Evolutionary conservation across 2,329 filamentous ascomycete species (phyloP).

Genomic region (Ophiocordyceps robertsii): DNA sequence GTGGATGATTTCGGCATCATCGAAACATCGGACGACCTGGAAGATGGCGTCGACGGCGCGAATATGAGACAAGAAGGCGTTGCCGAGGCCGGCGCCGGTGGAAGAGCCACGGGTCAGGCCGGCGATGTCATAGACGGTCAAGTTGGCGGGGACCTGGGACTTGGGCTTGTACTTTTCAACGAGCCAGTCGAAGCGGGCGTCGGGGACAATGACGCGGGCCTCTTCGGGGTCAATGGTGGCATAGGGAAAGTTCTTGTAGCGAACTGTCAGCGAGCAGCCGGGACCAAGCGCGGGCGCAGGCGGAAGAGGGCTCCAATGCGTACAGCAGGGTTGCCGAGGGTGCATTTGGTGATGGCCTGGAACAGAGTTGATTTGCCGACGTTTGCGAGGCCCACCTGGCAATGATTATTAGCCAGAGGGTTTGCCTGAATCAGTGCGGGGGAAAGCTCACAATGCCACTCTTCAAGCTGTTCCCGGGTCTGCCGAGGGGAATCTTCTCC

Average conservation of each 20-base stretch:
- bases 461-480: slow-evolving; percentile 96
- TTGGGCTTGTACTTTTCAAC: slow-evolving; percentile 96
- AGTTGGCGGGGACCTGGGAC: slow-evolving; percentile 88
- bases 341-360: slow-evolving; percentile 97
- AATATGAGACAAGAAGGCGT: slow-evolving; percentile 96
- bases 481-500: slow-evolving; percentile 92
- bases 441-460: slow-evolving; percentile 76
- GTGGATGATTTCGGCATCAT: slow-evolving; percentile 98
- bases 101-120: slow-evolving; percentile 92
- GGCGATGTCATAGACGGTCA: slow-evolving; percentile 98
- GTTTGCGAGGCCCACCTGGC: slow-evolving; percentile 90
- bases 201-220: slow-evolving; percentile 90
- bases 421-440: slow-evolving; percentile 1
- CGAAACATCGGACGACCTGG: slow-evolving; percentile 92
- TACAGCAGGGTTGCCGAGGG: slow-evolving; percentile 92
- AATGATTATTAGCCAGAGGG: neutral
- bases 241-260: slow-evolving; percentile 80
- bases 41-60: slow-evolving; percentile 97
- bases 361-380: slow-evolving; percentile 99
- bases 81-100: slow-evolving; percentile 92
- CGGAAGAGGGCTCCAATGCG: slow-evolving; percentile 22
- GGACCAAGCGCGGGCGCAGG: slow-evolving; percentile 7
- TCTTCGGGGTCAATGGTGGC: slow-evolving; percentile 98
- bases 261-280: slow-evolving; percentile 25
- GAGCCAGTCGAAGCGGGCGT: slow-evolving; percentile 93